Evolutionary conservation across 257 asterid genomes (phyloP).

Genomic region (Verbascum thapsus): DNA sequence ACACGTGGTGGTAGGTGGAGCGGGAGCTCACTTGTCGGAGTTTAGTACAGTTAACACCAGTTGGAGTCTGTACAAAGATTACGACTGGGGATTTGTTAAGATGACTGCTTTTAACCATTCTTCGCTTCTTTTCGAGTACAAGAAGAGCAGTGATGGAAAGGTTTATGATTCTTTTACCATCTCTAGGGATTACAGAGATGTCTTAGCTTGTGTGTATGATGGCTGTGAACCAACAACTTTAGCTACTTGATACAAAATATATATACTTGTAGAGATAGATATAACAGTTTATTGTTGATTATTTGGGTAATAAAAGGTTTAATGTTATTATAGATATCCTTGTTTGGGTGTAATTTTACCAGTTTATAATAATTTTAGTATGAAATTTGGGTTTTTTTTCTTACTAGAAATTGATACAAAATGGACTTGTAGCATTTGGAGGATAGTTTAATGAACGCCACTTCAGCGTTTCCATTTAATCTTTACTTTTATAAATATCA

Average conservation of each 20-base stretch:
- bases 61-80: slow-evolving; percentile 80
- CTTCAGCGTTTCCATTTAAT: too few species aligned
- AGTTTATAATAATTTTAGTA: too few species aligned
- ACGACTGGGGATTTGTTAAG: slow-evolving; percentile 76
- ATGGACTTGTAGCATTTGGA: too few species aligned
- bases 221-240: slow-evolving; percentile 67
- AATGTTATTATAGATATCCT: too few species aligned
- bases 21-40: slow-evolving; percentile 63
- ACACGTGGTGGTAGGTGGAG: slow-evolving; percentile 75
- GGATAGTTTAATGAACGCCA: too few species aligned
- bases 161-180: slow-evolving; percentile 83
- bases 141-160: slow-evolving; percentile 75
- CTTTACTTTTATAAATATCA: too few species aligned
- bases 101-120: slow-evolving; percentile 71
- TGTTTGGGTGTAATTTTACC: too few species aligned
- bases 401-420: too few species aligned
- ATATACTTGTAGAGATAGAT: too few species aligned
- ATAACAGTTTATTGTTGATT: too few species aligned
- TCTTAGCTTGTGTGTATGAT: slow-evolving; percentile 76
- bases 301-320: too few species aligned
- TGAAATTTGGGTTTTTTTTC: neutral
- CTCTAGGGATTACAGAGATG: slow-evolving; percentile 79
- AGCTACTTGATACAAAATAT: slow-evolving; percentile 38
- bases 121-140: slow-evolving; percentile 70
- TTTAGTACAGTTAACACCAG: slow-evolving; percentile 47